These are phyloP conservation scores for Lophium mytilinum DNA, from an alignment of 495 filamentous ascomycete genomes.

Conservation along the genomic window DNA sequence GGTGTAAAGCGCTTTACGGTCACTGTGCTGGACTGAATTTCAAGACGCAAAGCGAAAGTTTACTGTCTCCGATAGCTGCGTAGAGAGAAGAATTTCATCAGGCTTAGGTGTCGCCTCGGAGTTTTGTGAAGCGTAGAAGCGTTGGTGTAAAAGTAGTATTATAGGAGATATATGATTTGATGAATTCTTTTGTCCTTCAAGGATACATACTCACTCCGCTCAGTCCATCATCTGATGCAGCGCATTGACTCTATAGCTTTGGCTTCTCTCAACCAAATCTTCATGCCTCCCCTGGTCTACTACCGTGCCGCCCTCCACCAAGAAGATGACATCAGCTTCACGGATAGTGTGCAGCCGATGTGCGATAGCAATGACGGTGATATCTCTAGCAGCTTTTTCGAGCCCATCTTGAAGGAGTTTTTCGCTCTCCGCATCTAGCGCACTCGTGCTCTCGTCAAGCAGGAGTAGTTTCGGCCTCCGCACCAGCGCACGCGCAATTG, in stretches of 20 bases:
- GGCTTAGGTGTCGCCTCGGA: no score
- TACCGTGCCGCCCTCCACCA: constrained; percentile 59
- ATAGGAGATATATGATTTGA: no score
- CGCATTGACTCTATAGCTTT: constrained; percentile 39
- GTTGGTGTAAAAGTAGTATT: no score
- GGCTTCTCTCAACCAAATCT: constrained; percentile 52
- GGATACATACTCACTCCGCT: no score
- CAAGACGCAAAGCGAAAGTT: no score
- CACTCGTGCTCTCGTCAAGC: constrained; percentile 77
- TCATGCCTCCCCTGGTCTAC: constrained; percentile 62
- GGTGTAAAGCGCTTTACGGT: no score
- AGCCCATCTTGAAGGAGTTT: constrained; percentile 62
- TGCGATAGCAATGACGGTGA: constrained; percentile 77
- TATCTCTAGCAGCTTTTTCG: constrained; percentile 57
- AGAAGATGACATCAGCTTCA: constrained; percentile 67
- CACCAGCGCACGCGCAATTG: constrained; percentile 28
- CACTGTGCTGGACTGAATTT: no score
- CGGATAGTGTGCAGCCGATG: constrained; percentile 70
- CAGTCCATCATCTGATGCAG: no score
- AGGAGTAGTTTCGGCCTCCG: constrained; percentile 36
- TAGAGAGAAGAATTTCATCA: no score
- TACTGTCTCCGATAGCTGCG: no score
- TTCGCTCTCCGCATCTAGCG: constrained; percentile 68
- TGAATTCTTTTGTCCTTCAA: no score
- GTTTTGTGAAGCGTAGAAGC: no score